Evolutionary conservation across 345 rosid species (phyloP).

Genomic region (Hibiscus mutabilis): DNA sequence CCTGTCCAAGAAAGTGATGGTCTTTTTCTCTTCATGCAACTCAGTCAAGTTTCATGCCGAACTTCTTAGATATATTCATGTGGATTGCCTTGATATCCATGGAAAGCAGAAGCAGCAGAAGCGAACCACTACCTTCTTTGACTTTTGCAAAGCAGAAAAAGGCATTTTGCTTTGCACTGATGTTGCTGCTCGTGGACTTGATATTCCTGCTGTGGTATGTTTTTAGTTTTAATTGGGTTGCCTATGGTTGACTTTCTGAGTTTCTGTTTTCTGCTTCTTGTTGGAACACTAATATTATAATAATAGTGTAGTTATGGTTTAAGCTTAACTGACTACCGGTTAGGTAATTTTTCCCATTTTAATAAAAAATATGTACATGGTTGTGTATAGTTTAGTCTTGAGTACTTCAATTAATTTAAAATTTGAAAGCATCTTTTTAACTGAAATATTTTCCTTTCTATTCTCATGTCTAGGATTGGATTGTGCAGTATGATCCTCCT

Average conservation of each 20-base stretch:
- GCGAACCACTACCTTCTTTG: constrained; percentile 87
- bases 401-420: background rate
- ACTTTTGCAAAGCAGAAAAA: constrained; percentile 81
- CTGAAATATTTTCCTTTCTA: background rate
- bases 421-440: background rate
- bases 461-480: constrained; percentile 72
- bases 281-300: background rate
- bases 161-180: constrained; percentile 95
- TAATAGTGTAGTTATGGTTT: background rate
- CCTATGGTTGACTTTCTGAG: background rate
- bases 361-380: background rate
- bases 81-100: constrained; percentile 78
- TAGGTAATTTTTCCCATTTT: background rate
- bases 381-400: background rate
- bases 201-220: constrained; percentile 91
- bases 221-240: background rate
- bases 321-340: background rate
- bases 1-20: constrained; percentile 87
- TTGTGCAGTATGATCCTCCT: constrained; percentile 97
- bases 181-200: constrained; percentile 99
- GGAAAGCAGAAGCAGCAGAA: constrained; percentile 94
- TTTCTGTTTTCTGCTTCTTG: background rate
- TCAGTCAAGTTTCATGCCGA: constrained; percentile 87
- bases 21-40: constrained; percentile 95
- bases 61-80: constrained; percentile 68